Base-by-base conservation (phyloP, 2,329 filamentous ascomycete species). In the Fusarium annulatum region DNA sequence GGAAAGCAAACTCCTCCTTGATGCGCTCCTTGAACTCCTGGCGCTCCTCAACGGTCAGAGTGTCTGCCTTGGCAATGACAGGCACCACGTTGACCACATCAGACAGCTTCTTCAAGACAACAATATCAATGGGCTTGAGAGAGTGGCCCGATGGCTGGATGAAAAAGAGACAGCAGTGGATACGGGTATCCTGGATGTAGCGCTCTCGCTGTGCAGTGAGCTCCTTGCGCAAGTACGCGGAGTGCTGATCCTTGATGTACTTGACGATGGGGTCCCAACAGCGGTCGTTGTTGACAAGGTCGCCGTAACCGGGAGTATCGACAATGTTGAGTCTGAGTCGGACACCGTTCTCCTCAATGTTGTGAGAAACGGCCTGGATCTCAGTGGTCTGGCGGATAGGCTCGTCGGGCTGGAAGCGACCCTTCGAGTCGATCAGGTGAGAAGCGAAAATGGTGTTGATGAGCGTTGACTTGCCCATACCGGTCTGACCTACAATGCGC, bases 181-280 rank as follows among this genome's bases (percentile, higher is more conserved):
- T 98, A 81, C 96, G 94, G 77, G 96, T 99, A 86, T 99, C 96
- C 88, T 97, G 96, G 78, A 99, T 98, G 85, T 99, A 99, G 81
- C 96, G 93, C 87, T 99, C 96, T 86, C 96, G 94, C 89, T 99
- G 96, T 78, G 96, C 96, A 63, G 96, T 98, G 81, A 99, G 94
- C 86, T 99, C 96, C 90, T 99, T 99, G 85, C 96, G 94, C 79
- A 99, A 91, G 88, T 98, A 99, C 80, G 96, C 96, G 60, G 95
- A 98, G 89, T 99, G 96, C 88, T 99, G 96, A 86, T 99, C 96
- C 90, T 99, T 99, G 90, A 99, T 99, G 87, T 99, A 99, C 89
- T 99, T 99, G 89, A 99, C 96, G 84, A 99, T 99, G 74, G 96
- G 96, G 83, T 99, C 96, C 96, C 96, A 99, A 92, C 96, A 99